These are phyloP conservation scores for Helianthus tuberosus DNA, from an alignment of 129 eudicot genomes.

Conservation along the genomic window DNA sequence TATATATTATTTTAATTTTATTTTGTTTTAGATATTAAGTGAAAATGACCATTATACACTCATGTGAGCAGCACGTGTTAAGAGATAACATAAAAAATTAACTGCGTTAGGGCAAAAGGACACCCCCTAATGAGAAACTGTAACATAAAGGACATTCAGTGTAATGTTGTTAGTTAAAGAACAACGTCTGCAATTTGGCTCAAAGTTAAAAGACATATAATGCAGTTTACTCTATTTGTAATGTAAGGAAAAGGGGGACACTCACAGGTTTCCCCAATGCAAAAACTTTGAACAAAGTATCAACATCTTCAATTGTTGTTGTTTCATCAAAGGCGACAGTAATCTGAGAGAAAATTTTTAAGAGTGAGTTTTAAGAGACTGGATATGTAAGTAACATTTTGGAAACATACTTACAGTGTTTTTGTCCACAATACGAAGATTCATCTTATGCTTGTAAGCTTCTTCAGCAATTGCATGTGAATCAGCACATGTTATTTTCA, in stretches of 20 bases:
- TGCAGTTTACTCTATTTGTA: neutral
- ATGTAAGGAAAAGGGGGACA: constrained; percentile 2
- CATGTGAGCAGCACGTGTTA: too few species aligned
- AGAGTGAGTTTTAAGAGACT: neutral
- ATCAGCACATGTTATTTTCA: constrained; percentile 78
- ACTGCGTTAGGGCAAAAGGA: too few species aligned
- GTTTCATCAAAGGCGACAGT: constrained; percentile 93
- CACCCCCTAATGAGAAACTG: too few species aligned
- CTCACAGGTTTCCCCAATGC: constrained; percentile 79
- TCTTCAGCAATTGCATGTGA: constrained; percentile 73
- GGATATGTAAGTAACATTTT: neutral
- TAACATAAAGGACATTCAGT: too few species aligned
- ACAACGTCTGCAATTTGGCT: too few species aligned
- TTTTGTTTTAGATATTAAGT: too few species aligned
- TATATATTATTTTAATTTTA: too few species aligned
- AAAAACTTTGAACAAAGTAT: constrained; percentile 79
- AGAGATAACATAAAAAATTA: neutral
- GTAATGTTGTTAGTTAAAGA: too few species aligned
- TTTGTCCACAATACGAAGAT: constrained; percentile 76
- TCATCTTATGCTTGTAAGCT: constrained; percentile 75
- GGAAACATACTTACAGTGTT: constrained; percentile 60
- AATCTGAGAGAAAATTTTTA: constrained; percentile 44
- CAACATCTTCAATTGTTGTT: constrained; percentile 90
- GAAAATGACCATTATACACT: too few species aligned
- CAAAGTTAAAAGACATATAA: too few species aligned